Conservation (phyloP, 371 early-diverging fungal genomes). For the Coemansia linderi region DNA sequence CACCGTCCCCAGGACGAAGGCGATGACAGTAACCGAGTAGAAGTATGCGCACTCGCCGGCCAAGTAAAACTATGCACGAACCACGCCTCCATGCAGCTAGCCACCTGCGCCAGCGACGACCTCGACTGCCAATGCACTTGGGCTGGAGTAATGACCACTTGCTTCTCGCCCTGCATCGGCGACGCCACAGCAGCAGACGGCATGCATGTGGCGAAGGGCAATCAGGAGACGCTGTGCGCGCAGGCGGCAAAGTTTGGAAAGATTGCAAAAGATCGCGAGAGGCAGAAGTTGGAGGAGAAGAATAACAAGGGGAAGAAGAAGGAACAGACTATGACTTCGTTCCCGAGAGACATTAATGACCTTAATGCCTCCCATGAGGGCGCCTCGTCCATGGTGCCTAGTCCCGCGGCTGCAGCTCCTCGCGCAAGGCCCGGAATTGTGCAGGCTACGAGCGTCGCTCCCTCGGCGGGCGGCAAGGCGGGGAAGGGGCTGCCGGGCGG, state of each 20-base stretch:
- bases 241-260: conserved; percentile 51
- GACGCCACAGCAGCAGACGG: conserved; percentile 39
- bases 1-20: neutral
- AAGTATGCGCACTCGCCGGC: conserved; percentile 34
- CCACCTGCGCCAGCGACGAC: conserved; percentile 42
- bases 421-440: neutral
- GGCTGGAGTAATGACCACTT: conserved; percentile 37
- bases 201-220: conserved; percentile 43
- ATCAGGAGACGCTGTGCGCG: conserved; percentile 35
- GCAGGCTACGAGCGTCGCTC: neutral
- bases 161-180: conserved; percentile 45
- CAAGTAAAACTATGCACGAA: conserved; percentile 48
- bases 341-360: conserved; percentile 39
- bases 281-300: conserved; percentile 30
- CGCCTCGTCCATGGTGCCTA: neutral
- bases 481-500: conserved; percentile 12
- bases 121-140: conserved; percentile 51
- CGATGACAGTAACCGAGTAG: neutral
- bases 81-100: conserved; percentile 45
- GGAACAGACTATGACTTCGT: conserved; percentile 2
- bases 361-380: conserved; percentile 28
- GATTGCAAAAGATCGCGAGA: conserved; percentile 47
- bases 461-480: neutral
- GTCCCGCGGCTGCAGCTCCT: neutral
- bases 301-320: conserved; percentile 32